These are phyloP conservation scores for Penicillium janthinellum DNA, from an alignment of 2,329 filamentous ascomycete genomes.

Conservation along the genomic window DNA sequence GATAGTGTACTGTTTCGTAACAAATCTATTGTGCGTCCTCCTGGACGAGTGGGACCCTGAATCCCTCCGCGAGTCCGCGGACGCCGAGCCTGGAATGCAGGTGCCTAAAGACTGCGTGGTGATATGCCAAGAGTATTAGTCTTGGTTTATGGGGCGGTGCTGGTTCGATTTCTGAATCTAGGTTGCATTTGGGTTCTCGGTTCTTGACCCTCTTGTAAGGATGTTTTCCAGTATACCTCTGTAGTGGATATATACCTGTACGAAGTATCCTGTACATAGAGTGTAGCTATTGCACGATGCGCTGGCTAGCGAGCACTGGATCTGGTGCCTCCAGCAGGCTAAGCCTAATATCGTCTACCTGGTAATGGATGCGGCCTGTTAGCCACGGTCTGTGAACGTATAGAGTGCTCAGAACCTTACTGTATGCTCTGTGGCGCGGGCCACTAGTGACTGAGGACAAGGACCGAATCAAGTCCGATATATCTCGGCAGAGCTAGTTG, in stretches of 20 bases:
- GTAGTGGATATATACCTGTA: not conserved
- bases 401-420: too few relatives aligned
- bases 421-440: too few relatives aligned
- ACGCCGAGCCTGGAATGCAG: slow-evolving; percentile 13
- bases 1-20: too few relatives aligned
- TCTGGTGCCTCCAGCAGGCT: too few relatives aligned
- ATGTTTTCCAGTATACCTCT: not conserved
- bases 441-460: too few relatives aligned
- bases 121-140: slow-evolving; percentile 1
- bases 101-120: slow-evolving; percentile 10
- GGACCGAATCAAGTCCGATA: too few relatives aligned
- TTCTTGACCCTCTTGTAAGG: not conserved
- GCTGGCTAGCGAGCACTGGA: not conserved
- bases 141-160: slow-evolving; percentile 1
- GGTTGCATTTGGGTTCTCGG: not conserved
- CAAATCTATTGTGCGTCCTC: too few relatives aligned
- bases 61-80: not conserved
- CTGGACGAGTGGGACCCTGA: too few relatives aligned
- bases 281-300: not conserved
- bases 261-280: not conserved
- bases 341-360: too few relatives aligned
- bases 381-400: too few relatives aligned
- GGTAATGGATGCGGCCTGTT: too few relatives aligned
- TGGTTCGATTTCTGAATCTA: not conserved
- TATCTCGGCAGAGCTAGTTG: too few relatives aligned